These are phyloP conservation scores for Priceomyces fermenticarens DNA, from an alignment of 805 yeast genomes.

Conservation along the genomic window DNA sequence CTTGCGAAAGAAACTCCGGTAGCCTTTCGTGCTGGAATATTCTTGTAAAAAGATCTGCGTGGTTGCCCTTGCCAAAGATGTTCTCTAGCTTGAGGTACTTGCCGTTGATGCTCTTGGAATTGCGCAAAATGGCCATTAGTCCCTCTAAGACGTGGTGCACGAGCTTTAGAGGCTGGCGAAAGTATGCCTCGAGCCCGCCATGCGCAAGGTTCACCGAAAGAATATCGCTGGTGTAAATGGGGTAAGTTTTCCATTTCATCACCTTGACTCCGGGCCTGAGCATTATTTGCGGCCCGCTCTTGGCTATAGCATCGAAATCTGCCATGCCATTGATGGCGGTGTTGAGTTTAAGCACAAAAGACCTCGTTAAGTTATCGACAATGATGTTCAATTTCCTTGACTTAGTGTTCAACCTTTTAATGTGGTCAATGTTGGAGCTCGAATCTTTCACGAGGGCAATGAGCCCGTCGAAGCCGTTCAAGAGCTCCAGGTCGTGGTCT, in stretches of 20 bases:
- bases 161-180: conserved; percentile 42
- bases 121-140: conserved; percentile 44
- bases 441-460: conserved; percentile 14
- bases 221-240: conserved; percentile 36
- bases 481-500: conserved; percentile 7
- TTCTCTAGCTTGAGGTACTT: conserved; percentile 47
- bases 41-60: conserved; percentile 48
- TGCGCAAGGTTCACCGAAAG: conserved; percentile 37
- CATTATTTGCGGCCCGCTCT: conserved; percentile 10
- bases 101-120: conserved; percentile 16
- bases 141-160: conserved; percentile 48
- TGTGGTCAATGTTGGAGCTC: conserved; percentile 14
- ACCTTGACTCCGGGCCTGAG: conserved; percentile 41
- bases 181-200: conserved; percentile 42
- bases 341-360: conserved; percentile 31
- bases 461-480: conserved; percentile 15
- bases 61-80: conserved; percentile 57
- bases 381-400: conserved; percentile 20
- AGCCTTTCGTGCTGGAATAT: conserved; percentile 30
- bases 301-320: conserved; percentile 9
- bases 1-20: conserved; percentile 34
- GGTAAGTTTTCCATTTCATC: conserved; percentile 43
- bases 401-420: conserved; percentile 6
- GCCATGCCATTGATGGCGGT: conserved; percentile 14
- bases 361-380: conserved; percentile 33